Conservation (phyloP, 164 flowering plant species). For the Brasenia schreberi region DNA sequence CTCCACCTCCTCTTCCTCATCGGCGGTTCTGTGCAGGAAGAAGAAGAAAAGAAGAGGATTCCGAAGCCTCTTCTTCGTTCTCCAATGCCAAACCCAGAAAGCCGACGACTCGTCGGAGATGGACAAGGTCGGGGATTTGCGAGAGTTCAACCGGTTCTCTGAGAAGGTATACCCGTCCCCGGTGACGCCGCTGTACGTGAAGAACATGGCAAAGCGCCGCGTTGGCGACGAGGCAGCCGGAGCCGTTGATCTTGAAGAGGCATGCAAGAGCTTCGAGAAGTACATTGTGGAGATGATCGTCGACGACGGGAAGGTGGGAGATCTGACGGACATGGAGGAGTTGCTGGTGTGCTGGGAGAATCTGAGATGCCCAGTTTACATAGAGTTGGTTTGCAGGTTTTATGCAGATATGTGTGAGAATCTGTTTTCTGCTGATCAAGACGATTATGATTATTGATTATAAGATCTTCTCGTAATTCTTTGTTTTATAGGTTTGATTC, state of each 20-base stretch:
- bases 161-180: conserved; percentile 37
- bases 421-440: conserved; percentile 39
- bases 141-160: conserved; percentile 26
- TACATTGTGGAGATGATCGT: conserved; percentile 49
- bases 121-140: conserved; percentile 22
- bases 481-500: too few relatives aligned
- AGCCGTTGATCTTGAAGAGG: conserved; percentile 36
- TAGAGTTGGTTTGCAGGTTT: conserved; percentile 62
- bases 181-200: conserved; percentile 34
- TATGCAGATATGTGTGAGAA: conserved; percentile 90
- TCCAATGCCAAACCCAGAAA: neutral
- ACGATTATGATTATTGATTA: conserved; percentile 1
- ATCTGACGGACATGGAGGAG: conserved; percentile 30
- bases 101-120: conserved; percentile 4
- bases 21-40: neutral
- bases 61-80: neutral
- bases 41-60: neutral
- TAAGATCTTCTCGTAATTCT: neutral
- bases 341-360: conserved; percentile 76
- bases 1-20: neutral
- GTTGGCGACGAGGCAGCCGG: neutral
- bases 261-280: conserved; percentile 85
- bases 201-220: conserved; percentile 1
- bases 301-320: neutral
- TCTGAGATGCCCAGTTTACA: conserved; percentile 58